These are phyloP conservation scores for Toxoplasma gondii DNA, from an alignment of 169 alveolate genomes.

Conservation along the genomic window DNA sequence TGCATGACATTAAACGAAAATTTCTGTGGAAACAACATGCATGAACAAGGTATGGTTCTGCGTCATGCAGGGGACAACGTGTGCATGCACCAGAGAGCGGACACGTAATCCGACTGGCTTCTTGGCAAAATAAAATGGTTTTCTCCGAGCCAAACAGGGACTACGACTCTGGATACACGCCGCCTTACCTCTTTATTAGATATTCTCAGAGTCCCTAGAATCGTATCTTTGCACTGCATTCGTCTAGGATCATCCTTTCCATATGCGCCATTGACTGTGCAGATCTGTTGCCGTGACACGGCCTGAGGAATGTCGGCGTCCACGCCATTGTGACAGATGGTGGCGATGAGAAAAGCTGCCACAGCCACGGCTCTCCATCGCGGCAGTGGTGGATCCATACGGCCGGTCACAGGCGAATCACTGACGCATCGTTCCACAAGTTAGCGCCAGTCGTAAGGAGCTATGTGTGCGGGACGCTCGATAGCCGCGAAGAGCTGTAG, in stretches of 20 bases:
- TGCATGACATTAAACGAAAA: conserved; percentile 25
- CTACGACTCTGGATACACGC: background rate
- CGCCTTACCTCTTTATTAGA: conserved; percentile 30
- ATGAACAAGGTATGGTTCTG: background rate
- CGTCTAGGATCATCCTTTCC: background rate
- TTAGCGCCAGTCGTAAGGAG: too few relatives aligned
- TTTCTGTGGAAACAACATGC: background rate
- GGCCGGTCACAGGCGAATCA: background rate
- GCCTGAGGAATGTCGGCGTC: background rate
- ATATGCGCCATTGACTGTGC: conserved; percentile 43
- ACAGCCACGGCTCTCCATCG: background rate
- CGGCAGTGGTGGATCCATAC: background rate
- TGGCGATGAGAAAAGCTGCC: background rate
- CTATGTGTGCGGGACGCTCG: too few relatives aligned
- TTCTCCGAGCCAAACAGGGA: background rate
- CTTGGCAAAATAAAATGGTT: background rate
- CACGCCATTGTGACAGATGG: background rate
- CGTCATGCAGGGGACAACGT: too few relatives aligned
- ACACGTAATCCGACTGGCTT: too few relatives aligned
- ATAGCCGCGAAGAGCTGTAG: too few relatives aligned
- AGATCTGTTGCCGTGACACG: background rate
- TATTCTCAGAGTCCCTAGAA: background rate
- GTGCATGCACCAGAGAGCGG: too few relatives aligned
- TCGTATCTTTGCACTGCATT: conserved; percentile 12
- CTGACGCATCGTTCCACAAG: background rate